Evolutionary conservation across 176 grass and related monocot genomes (phyloP).

Genomic region (maize (Zea mays)): Zm-B73-REFERENCE-NAM-5.0 NC_050097.1:21836001-21836500

Average conservation of each 20-base stretch:
- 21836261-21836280: slow-evolving; percentile 1
- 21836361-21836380: slow-evolving; percentile 79
- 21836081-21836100: no score
- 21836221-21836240: not conserved
- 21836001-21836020: slow-evolving; percentile 42
- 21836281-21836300: slow-evolving; percentile 55
- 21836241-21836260: not conserved
- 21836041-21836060: not conserved
- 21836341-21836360: not conserved
- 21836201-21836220: not conserved
- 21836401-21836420: slow-evolving; percentile 28
- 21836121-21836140: slow-evolving; percentile 26
- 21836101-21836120: not conserved
- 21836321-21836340: not conserved
- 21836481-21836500: not conserved
- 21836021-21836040: not conserved
- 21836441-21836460: slow-evolving; percentile 13
- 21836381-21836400: slow-evolving; percentile 71
- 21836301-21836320: not conserved
- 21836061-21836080: not conserved
- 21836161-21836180: not conserved
- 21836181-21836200: slow-evolving; percentile 25
- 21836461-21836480: slow-evolving; percentile 23
- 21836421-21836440: slow-evolving; percentile 35
- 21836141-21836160: not conserved